A percentile compares a stretch with the other conserved stretches of the same genome.
Evolutionary conservation across 768 basidiomycete species (phyloP).

Genomic region (Tricholoma matsutake): DNA sequence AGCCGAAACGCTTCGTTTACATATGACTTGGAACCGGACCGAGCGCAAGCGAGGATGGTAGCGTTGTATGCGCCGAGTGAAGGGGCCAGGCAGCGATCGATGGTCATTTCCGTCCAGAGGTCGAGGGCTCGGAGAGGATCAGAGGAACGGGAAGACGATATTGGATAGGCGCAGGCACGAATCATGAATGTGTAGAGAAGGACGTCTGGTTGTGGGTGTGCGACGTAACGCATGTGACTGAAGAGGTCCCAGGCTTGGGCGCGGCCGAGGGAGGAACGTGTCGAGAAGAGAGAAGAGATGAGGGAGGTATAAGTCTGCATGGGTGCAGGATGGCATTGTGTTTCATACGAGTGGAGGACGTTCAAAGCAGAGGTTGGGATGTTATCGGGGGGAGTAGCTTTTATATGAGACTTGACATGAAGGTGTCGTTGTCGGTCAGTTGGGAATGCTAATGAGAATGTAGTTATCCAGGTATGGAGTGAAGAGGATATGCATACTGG

Average conservation of each 20-base stretch:
- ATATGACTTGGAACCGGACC: conserved; percentile 56
- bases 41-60: conserved; percentile 76
- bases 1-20: conserved; percentile 83
- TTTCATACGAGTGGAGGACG: conserved; percentile 73
- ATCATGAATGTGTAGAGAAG: conserved; percentile 85
- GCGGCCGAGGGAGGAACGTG: conserved; percentile 47
- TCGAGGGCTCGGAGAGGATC: conserved; percentile 93
- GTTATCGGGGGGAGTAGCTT: conserved; percentile 39
- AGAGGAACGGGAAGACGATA: conserved; percentile 43
- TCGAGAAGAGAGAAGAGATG: conserved; percentile 56
- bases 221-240: conserved; percentile 93
- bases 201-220: conserved; percentile 76
- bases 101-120: conserved; percentile 89
- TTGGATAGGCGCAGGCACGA: conserved; percentile 66
- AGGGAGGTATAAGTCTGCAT: conserved; percentile 71
- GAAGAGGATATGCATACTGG: conserved; percentile 33
- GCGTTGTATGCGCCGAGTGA: conserved; percentile 74
- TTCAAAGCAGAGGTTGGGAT: conserved; percentile 64
- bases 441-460: conserved; percentile 31
- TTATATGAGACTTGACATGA: conserved; percentile 67
- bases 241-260: conserved; percentile 94
- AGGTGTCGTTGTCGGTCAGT: conserved; percentile 63
- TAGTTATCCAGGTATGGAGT: neutral
- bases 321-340: conserved; percentile 56
- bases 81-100: conserved; percentile 61